Base-by-base conservation (phyloP, 257 asterid genomes). In the Solanum bukasovii region DNA sequence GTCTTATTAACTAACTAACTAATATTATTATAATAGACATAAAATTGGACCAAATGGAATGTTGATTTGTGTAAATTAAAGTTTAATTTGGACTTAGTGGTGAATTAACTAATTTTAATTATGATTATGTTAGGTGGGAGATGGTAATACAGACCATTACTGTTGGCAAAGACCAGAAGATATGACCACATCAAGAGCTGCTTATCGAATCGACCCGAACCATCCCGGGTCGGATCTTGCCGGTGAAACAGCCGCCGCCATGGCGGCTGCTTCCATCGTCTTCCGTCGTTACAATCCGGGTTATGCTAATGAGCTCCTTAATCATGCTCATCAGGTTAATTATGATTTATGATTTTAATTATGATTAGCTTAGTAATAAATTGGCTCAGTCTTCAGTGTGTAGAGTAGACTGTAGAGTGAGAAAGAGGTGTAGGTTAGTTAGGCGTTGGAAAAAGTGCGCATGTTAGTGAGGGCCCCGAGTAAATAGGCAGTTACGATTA, bases 81-180 rank as follows among this genome's bases (percentile, higher is more conserved):
- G 85, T 79, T 88, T 87, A 87, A 87, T 42, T 25, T 33, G 65
- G 10, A 68, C 77, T 29, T 73, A 86, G 42, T 84, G 85, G 23
- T 40, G n/a, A 77, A 27, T 52, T 33, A 82, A 82, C 9, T 29
- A 20, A 29, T 49, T 35, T 74, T 74, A 74, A 21, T 35, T 23
- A 2, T 82, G 42, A 81, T 82, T 46, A 16, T 46, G 29, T 13
- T 88, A 96, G 99, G 99, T 96, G 7, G 99, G 99, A 84, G 99
- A 96, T 89, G 98, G 99, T 5, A 91, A 95, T 91, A 93, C 99
- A 13, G 99, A 96, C 93, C 98, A 96, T 84, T 94, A 89, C 89
- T 96, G 98, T 87, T 96, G 99, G 99, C 98, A 96, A 86, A 91
- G 99, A 91, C 98, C 99, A 1, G 98, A 96, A 88, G 99, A 96